A percentile compares a stretch with the other conserved stretches of the same genome.
These are phyloP conservation scores for Golubevia pallescens DNA, from an alignment of 1,284 basidiomycete species.

Conservation along the genomic window DNA sequence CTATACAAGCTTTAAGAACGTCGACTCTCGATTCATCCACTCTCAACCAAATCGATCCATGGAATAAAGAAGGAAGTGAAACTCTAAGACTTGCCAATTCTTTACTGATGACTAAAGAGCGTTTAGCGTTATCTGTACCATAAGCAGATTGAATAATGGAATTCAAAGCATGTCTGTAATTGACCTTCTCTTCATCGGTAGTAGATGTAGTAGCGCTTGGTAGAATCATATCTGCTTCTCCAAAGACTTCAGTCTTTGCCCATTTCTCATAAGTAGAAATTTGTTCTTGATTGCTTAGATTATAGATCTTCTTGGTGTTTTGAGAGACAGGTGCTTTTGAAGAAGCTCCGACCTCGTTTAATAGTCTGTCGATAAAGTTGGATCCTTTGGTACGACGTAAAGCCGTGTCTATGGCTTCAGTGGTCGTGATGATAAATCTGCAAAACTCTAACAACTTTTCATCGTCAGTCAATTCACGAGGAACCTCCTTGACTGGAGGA, in stretches of 20 bases:
- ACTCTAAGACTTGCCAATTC: slow-evolving; percentile 9
- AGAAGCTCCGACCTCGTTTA: slow-evolving; percentile 1
- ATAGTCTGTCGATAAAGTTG: slow-evolving; percentile 6
- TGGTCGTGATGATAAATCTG: slow-evolving; percentile 74
- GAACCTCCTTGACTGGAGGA: background rate
- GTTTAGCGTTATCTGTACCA: background rate
- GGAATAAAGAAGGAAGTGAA: slow-evolving; percentile 9
- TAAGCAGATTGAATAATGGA: background rate
- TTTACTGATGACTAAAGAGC: slow-evolving; percentile 13
- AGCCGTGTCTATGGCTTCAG: slow-evolving; percentile 80
- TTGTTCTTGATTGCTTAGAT: background rate
- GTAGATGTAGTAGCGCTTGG: background rate
- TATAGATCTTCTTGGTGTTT: background rate
- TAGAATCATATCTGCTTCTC: slow-evolving; percentile 7
- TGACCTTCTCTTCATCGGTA: background rate
- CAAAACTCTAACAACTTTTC: slow-evolving; percentile 64
- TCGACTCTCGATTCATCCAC: slow-evolving; percentile 13
- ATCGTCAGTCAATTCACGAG: slow-evolving; percentile 37
- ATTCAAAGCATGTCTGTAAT: slow-evolving; percentile 2
- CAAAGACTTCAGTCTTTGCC: slow-evolving; percentile 11
- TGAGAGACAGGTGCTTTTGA: background rate
- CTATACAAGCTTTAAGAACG: slow-evolving; percentile 11
- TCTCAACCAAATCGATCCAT: slow-evolving; percentile 12
- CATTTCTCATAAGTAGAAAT: slow-evolving; percentile 7
- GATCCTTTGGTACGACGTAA: slow-evolving; percentile 80